A percentile compares a stretch with the other conserved stretches of the same genome.
These are phyloP conservation scores for Microcos paniculata DNA, from an alignment of 345 rosid genomes.

Conservation along the genomic window DNA sequence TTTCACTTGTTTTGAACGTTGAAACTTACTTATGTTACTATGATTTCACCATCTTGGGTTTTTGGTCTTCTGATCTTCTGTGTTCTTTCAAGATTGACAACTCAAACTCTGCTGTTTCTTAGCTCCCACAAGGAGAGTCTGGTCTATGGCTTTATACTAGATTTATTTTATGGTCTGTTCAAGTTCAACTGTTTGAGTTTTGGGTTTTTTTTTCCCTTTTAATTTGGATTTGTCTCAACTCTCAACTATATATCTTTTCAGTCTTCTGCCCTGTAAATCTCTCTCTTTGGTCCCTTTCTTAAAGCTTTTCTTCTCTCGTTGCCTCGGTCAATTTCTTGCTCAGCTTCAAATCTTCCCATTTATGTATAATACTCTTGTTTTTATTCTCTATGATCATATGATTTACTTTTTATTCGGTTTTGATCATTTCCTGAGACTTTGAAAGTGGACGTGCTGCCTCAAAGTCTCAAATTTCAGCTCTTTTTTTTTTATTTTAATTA, in stretches of 20 bases:
- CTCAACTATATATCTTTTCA: background rate
- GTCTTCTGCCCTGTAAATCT: background rate
- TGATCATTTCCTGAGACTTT: conserved; percentile 12
- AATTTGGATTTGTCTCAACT: background rate
- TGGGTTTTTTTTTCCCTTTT: background rate
- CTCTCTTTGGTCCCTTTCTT: background rate
- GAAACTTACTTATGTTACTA: background rate
- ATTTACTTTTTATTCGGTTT: conserved; percentile 19
- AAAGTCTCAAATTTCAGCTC: conserved; percentile 14
- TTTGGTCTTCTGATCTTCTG: background rate
- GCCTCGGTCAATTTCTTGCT: background rate
- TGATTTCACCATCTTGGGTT: background rate
- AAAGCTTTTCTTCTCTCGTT: background rate
- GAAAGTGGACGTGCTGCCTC: conserved; percentile 4
- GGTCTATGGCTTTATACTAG: conserved; percentile 1
- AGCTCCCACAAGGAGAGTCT: conserved; percentile 6
- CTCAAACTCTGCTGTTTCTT: background rate
- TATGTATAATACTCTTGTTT: background rate
- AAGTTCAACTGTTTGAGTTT: conserved; percentile 5
- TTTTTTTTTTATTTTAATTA: background rate
- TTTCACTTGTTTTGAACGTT: background rate
- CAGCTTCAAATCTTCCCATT: background rate
- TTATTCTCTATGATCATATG: conserved; percentile 22
- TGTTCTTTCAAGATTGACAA: background rate
- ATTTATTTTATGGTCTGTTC: conserved; percentile 7